These are phyloP conservation scores for Hibiscus syriacus DNA, from an alignment of 345 rosid species.

Conservation along the genomic window DNA sequence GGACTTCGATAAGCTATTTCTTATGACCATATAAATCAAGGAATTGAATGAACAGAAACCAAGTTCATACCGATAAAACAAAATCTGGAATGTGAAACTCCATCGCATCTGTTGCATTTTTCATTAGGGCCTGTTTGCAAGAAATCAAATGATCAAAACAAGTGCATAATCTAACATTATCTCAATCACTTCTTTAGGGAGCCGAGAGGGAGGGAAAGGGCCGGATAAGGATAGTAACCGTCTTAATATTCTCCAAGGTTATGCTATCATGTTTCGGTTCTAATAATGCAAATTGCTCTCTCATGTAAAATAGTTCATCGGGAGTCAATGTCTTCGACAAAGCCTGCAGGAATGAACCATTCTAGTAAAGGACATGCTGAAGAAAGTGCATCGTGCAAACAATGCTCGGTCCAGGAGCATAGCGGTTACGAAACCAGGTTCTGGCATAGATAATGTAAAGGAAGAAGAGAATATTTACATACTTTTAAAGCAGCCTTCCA, in stretches of 20 bases:
- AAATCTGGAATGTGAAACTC: slow-evolving; percentile 72
- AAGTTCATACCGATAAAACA: slow-evolving; percentile 48
- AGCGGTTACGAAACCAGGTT: no score
- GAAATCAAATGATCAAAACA: slow-evolving; percentile 7
- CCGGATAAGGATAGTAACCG: no score
- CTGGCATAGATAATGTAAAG: background rate
- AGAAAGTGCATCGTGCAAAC: no score
- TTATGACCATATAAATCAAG: background rate
- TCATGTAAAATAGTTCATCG: slow-evolving; percentile 60
- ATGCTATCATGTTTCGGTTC: slow-evolving; percentile 67
- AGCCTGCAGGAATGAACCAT: slow-evolving; percentile 41
- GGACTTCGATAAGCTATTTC: slow-evolving; percentile 13
- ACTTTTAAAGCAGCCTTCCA: slow-evolving; percentile 92
- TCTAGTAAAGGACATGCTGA: background rate
- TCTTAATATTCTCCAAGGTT: slow-evolving; percentile 57
- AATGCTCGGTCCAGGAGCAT: no score
- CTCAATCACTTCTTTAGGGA: background rate
- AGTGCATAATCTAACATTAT: slow-evolving; percentile 1
- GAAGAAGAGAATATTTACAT: slow-evolving; percentile 14
- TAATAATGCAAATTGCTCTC: slow-evolving; percentile 64
- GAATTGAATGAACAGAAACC: slow-evolving; percentile 10
- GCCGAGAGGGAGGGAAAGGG: no score
- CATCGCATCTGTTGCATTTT: slow-evolving; percentile 79
- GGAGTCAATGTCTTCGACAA: slow-evolving; percentile 72
- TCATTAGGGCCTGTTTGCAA: slow-evolving; percentile 58